phyloP scores from a whole-genome alignment of 768 basidiomycete genomes.

The Mycena galericulata region DNA sequence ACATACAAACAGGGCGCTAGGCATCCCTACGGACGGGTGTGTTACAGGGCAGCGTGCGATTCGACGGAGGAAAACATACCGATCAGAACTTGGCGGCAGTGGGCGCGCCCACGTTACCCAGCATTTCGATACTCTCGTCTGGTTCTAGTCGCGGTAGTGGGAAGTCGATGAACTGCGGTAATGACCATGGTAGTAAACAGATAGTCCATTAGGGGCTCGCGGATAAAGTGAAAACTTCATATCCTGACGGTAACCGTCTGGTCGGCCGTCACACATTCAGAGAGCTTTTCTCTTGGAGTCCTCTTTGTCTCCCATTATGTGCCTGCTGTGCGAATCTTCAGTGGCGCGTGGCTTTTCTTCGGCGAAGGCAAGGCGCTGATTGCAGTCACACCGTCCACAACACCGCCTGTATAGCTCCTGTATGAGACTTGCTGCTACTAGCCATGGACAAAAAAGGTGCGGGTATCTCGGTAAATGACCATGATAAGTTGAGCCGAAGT shows the following conservation, averaged over 20 bases:
- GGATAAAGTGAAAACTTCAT: constrained; percentile 18
- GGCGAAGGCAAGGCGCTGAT: constrained; percentile 4
- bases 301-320: constrained; percentile 23
- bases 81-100: constrained; percentile 2
- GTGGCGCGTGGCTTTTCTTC: constrained; percentile 20
- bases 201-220: constrained; percentile 13
- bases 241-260: constrained; percentile 35
- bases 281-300: constrained; percentile 44
- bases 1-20: neutral
- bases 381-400: constrained; percentile 22
- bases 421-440: constrained; percentile 16
- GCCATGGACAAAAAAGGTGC: no score
- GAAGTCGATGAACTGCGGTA: neutral
- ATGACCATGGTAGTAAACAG: constrained; percentile 7
- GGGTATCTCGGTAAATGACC: no score
- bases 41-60: neutral
- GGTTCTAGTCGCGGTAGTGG: constrained; percentile 13
- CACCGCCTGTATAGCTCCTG: constrained; percentile 22
- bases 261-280: constrained; percentile 37
- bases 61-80: neutral
- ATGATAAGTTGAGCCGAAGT: no score
- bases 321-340: constrained; percentile 27
- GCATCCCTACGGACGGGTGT: neutral
- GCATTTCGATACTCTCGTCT: constrained; percentile 25
- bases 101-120: neutral